A percentile compares a stretch with the other conserved stretches of the same genome.
Conservation (phyloP, 345 rosid genomes). For the Dipteronia dyeriana region DNA sequence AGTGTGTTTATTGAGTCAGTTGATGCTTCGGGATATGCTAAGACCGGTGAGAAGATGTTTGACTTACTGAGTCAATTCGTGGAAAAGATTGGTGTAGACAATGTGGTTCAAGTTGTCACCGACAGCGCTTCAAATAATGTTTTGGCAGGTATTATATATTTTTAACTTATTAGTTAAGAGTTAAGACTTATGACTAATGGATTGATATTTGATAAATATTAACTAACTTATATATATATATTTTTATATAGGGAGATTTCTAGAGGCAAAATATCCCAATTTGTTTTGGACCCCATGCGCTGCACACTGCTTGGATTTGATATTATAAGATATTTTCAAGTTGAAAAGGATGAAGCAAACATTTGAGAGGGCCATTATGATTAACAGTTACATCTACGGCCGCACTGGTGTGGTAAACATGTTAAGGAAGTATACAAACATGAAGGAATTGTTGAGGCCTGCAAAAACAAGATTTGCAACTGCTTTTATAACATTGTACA, state of each 20-base stretch:
- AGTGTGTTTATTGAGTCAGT: neutral
- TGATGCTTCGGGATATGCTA: slow-evolving; percentile 11
- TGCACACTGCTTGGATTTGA: too few species aligned
- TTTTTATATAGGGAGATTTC: neutral
- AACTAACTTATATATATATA: slow-evolving; percentile 1
- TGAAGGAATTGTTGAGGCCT: too few species aligned
- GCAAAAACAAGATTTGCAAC: too few species aligned
- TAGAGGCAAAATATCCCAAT: neutral
- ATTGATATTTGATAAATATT: neutral
- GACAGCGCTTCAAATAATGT: neutral
- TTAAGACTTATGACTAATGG: neutral
- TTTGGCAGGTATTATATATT: neutral
- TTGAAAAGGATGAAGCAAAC: too few species aligned
- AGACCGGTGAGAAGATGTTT: slow-evolving; percentile 3
- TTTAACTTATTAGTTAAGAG: neutral
- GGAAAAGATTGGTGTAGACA: slow-evolving; percentile 11
- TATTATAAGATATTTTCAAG: too few species aligned
- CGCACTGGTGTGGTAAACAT: too few species aligned
- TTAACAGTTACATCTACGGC: too few species aligned
- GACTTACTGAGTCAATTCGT: neutral
- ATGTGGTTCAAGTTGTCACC: neutral
- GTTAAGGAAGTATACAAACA: too few species aligned
- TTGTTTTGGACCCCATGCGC: too few species aligned
- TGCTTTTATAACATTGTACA: too few species aligned
- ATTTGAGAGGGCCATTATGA: too few species aligned